Conservation (phyloP, 257 asterid species). For the Fraxinus pennsylvanica region DNA sequence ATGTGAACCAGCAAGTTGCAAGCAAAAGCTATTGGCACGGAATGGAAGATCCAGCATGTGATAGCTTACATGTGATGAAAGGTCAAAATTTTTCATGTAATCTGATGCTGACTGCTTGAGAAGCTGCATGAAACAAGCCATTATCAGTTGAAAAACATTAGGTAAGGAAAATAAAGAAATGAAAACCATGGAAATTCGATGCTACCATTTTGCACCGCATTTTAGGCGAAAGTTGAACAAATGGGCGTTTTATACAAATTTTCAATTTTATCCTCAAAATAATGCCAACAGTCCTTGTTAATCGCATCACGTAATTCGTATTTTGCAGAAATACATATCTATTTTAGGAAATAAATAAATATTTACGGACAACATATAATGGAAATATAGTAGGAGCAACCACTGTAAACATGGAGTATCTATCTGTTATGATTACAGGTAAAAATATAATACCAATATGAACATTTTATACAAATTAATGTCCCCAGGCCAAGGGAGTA, state of each 20-base stretch:
- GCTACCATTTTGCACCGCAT: constrained; percentile 9
- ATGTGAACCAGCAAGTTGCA: constrained; percentile 6
- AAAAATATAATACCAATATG: background rate
- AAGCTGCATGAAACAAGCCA: constrained; percentile 60
- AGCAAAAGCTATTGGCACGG: constrained; percentile 16
- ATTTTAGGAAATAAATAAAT: too few relatives aligned
- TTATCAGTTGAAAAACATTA: constrained; percentile 17
- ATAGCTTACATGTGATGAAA: constrained; percentile 72
- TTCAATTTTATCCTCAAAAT: background rate
- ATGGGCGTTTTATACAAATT: background rate
- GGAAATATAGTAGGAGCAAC: background rate
- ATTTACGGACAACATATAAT: background rate
- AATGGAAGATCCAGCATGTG: constrained; percentile 8
- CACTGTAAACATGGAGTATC: background rate
- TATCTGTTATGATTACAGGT: background rate
- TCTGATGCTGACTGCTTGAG: constrained; percentile 77
- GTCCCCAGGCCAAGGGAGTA: constrained; percentile 2
- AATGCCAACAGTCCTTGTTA: background rate
- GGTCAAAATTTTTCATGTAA: constrained; percentile 61
- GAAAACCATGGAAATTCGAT: background rate
- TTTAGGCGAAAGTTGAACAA: background rate
- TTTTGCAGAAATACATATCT: background rate
- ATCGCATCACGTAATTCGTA: background rate
- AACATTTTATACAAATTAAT: background rate
- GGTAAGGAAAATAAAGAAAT: constrained; percentile 4